phyloP scores from a whole-genome alignment of 2,329 filamentous ascomycete genomes.

The Xylaria sp. region DNA sequence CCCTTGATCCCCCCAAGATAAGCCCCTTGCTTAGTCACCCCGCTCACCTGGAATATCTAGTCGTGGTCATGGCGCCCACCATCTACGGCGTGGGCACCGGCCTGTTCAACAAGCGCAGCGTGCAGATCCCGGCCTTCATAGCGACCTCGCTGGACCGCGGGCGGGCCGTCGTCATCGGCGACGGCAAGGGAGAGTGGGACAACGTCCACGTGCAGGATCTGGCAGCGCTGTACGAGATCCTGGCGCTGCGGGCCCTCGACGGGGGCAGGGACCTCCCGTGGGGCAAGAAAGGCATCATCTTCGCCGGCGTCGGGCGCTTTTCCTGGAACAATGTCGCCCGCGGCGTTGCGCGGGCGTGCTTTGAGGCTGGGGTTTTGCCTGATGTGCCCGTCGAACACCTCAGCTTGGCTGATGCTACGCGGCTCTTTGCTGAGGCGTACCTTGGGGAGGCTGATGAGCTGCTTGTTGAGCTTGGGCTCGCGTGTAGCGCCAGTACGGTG shows the following conservation, averaged over 20 bases:
- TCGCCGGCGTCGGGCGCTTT: constrained; percentile 54
- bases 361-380: constrained; percentile 48
- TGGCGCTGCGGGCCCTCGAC: constrained; percentile 51
- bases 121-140: constrained; percentile 52
- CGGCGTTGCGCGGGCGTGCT: constrained; percentile 50
- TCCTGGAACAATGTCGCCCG: constrained; percentile 55
- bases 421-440: constrained; percentile 38
- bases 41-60: constrained; percentile 1
- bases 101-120: constrained; percentile 53
- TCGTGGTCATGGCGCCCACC: constrained; percentile 58
- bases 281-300: constrained; percentile 56
- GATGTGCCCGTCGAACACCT: constrained; percentile 45
- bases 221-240: constrained; percentile 54
- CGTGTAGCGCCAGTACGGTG: constrained; percentile 45
- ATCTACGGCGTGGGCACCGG: constrained; percentile 61
- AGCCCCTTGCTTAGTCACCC: neutral
- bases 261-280: constrained; percentile 47
- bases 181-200: constrained; percentile 56
- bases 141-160: constrained; percentile 41
- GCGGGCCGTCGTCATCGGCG: constrained; percentile 50
- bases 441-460: constrained; percentile 37
- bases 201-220: constrained; percentile 60
- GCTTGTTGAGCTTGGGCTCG: constrained; percentile 51
- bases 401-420: constrained; percentile 44
- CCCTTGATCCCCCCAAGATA: neutral